Conservation (phyloP, 495 filamentous ascomycete genomes). For the Aspergillus mulundensis region DNA sequence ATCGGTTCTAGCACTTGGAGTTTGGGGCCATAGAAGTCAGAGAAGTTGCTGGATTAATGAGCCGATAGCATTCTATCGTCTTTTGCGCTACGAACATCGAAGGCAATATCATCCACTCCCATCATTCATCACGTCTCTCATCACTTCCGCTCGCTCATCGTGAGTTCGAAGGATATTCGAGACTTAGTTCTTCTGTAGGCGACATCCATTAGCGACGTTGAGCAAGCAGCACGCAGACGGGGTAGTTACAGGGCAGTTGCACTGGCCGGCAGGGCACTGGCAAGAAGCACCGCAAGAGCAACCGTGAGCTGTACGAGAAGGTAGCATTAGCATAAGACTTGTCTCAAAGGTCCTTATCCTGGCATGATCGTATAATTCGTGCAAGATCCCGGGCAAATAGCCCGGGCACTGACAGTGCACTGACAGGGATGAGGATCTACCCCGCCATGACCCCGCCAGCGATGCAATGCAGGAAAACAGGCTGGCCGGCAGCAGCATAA, state of each 20-base stretch:
- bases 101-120: background rate
- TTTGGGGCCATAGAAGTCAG: background rate
- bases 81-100: background rate
- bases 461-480: background rate
- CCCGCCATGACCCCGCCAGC: conserved; percentile 14
- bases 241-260: conserved; percentile 43
- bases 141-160: background rate
- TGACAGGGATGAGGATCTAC: conserved; percentile 6
- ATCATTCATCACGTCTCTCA: background rate
- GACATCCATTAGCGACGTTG: background rate
- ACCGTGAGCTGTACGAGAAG: conserved; percentile 29
- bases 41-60: background rate
- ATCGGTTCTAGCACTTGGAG: background rate
- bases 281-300: conserved; percentile 45
- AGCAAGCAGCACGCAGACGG: background rate
- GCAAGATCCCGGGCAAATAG: background rate
- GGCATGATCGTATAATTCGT: background rate
- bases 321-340: conserved; percentile 16
- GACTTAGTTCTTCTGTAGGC: conserved; percentile 2
- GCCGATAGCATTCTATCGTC: background rate
- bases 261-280: conserved; percentile 44
- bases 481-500: background rate
- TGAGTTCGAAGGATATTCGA: background rate
- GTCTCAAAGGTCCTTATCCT: background rate
- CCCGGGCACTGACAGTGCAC: background rate